Base-by-base conservation (phyloP, 1,284 basidiomycete species). In the Wallemia hederae region DNA sequence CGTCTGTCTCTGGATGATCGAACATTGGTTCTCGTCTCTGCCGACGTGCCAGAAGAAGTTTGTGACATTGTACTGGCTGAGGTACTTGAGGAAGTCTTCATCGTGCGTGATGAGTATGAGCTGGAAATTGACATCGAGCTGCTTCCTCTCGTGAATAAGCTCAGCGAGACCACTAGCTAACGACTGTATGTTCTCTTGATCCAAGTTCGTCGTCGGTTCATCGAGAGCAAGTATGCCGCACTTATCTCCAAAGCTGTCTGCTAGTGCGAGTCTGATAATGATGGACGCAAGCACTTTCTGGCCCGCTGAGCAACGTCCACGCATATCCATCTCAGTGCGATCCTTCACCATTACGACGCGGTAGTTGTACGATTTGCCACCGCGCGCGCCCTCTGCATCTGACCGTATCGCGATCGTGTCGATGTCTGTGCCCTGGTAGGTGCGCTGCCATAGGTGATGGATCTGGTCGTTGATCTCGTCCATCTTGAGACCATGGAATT, bases 271-370 rank as follows among this genome's bases (percentile, higher is more conserved):
- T 1, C 94, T 80, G 66, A 99, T 98, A 69, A 98, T 90, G 70
- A 98, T 97, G n/a, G 88, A 94, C 27, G 94, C 94, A 62, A 98
- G 74, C 76, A 97, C 96, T 73, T 98, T 99, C 71, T 99, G 94
- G 0, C 94, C 94, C 0, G 94, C 94, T 24, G 86, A 91, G 71
- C 94, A 99, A 63, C 94, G 81, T 27, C 94, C 94, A 62, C 92
- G 82, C 92, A 99, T 99, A 70, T 99, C 92, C 82, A 99, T 91
- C 72, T 98, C 92, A 1, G 96, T 90, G 67, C 89, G 83, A 69
- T 97, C 91, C 74, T 97, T 98, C 63, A 85, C 85, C 92, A 98
- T 98, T 64, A 94, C 90, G 59, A 94, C 94, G 62, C 94, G 78
- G 72, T 99, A 99, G 71, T 98, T 98, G 76, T 99, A 98, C n/a